Evolutionary conservation across 2,329 filamentous ascomycete species (phyloP), one percentile per base, ranked within the genome.

Genomic region (Colletotrichum echinochloae): DNA sequence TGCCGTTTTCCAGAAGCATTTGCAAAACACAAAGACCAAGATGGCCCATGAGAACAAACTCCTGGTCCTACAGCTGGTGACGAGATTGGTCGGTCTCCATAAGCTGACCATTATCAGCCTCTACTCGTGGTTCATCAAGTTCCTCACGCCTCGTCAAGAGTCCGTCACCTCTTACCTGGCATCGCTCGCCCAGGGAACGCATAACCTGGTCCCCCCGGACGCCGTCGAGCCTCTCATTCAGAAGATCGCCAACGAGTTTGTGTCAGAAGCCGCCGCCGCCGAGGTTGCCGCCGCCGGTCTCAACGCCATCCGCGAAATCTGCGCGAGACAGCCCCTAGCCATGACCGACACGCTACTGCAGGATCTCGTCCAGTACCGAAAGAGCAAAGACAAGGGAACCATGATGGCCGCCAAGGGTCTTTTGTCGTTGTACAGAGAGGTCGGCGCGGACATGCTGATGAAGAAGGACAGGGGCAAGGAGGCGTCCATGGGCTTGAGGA

Each of bases 171-270:
- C 94, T 0, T 97, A 98, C 81, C 85, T 99, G 67, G 96, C 96
- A 16, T 97, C 92, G 14, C 87, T 98, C 66, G 96, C 96, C 0
- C 96, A 98, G 83, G 93, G 93, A 4, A 94, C 94, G 9, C 96
- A 99, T 79, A 92, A 91, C 73, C 87, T 97, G 46, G 95, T 99
- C 0, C 96, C 96, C 0, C 95, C 95, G 0, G 96, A 99, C 84
- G 92, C 91, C 0, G 85, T 99, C 14, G 95, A 98, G 79, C 95
- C 96, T 0, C 83, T 98, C 5, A 86, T 99, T 2, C 91, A 94
- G 79, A 98, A 98, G 83, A 98, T 99, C 76, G 95, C 96, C 39
- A 98, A 98, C 78, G 96, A 99, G 79, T 99, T 99, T 78, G 95
- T 99, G 2, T 97, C 94, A 0, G 96, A 99, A 82, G 96, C 94